These are phyloP conservation scores for Phytophthora multivora DNA, from an alignment of 352 stramenopile species.

Conservation along the genomic window DNA sequence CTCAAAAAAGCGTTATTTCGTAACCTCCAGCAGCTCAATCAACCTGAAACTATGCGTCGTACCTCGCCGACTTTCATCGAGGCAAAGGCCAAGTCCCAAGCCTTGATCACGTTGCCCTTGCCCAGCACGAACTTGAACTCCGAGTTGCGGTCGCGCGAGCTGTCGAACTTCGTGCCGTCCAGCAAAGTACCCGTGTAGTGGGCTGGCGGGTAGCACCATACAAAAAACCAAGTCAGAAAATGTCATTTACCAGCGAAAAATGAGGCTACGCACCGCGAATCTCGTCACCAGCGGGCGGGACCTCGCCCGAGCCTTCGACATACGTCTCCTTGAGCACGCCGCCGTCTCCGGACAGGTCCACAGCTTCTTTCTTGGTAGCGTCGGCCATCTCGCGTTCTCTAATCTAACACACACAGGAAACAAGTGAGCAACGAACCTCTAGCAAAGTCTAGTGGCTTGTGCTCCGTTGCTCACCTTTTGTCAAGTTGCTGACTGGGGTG, in stretches of 20 bases:
- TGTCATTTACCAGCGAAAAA: background rate
- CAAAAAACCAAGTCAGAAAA: slow-evolving; percentile 1
- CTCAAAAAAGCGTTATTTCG: slow-evolving; percentile 7
- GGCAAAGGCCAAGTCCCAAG: slow-evolving; percentile 88
- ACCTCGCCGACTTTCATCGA: slow-evolving; percentile 96
- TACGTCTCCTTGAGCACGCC: slow-evolving; percentile 93
- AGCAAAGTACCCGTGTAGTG: slow-evolving; percentile 96
- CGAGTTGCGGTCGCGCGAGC: slow-evolving; percentile 86
- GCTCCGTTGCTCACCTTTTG: slow-evolving; percentile 2
- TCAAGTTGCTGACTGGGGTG: slow-evolving; percentile 26
- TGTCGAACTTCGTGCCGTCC: slow-evolving; percentile 96
- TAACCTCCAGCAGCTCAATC: background rate
- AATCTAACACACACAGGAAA: background rate
- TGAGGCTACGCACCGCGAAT: slow-evolving; percentile 60
- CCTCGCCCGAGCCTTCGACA: slow-evolving; percentile 86
- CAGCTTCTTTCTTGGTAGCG: slow-evolving; percentile 39
- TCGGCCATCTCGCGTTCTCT: slow-evolving; percentile 42
- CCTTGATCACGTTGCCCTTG: slow-evolving; percentile 91
- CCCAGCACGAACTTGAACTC: slow-evolving; percentile 90
- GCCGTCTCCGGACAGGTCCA: slow-evolving; percentile 88
- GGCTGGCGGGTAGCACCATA: slow-evolving; percentile 41
- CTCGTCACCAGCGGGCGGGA: slow-evolving; percentile 77
- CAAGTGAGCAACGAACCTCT: too few relatives aligned
- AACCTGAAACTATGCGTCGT: background rate
- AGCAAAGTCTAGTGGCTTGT: too few relatives aligned